A percentile compares a stretch with the other conserved stretches of the same genome.
Evolutionary conservation across 2,329 filamentous ascomycete species (phyloP).

Genomic region (Aspergillus japonicus): DNA sequence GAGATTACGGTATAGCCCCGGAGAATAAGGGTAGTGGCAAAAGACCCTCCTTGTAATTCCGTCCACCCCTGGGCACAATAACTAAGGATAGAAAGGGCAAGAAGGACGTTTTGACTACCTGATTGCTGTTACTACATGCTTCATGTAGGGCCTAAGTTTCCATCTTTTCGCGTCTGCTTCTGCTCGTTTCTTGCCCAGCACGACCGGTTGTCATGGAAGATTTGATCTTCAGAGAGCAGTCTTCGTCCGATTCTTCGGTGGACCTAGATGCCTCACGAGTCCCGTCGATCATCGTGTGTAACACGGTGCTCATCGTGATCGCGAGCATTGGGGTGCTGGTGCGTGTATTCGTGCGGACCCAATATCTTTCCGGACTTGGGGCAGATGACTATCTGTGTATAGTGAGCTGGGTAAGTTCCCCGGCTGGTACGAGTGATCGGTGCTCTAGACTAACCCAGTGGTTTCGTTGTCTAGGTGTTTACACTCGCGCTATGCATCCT

Average conservation of each 20-base stretch:
- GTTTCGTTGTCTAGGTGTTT: background rate
- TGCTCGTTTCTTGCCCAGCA: background rate
- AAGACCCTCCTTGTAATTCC: background rate
- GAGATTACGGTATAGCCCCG: background rate
- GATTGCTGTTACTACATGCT: background rate
- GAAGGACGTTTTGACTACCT: background rate
- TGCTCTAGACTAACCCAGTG: background rate
- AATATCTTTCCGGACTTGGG: background rate
- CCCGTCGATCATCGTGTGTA: slow-evolving; percentile 1
- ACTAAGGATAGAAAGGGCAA: background rate
- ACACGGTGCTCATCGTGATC: background rate
- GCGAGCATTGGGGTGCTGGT: background rate
- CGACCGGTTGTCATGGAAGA: background rate
- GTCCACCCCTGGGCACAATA: background rate
- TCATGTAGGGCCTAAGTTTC: background rate
- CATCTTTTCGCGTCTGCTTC: background rate
- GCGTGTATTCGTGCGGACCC: slow-evolving; percentile 2
- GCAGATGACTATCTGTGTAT: background rate
- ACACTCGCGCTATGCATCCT: background rate
- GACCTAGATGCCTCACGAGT: background rate
- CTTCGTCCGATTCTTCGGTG: background rate
- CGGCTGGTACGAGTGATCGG: background rate
- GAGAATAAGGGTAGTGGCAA: background rate
- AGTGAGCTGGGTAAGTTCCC: background rate
- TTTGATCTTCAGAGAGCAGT: background rate